phyloP scores from a whole-genome alignment of 495 filamentous ascomycete genomes.

The Monascus purpureus region DNA sequence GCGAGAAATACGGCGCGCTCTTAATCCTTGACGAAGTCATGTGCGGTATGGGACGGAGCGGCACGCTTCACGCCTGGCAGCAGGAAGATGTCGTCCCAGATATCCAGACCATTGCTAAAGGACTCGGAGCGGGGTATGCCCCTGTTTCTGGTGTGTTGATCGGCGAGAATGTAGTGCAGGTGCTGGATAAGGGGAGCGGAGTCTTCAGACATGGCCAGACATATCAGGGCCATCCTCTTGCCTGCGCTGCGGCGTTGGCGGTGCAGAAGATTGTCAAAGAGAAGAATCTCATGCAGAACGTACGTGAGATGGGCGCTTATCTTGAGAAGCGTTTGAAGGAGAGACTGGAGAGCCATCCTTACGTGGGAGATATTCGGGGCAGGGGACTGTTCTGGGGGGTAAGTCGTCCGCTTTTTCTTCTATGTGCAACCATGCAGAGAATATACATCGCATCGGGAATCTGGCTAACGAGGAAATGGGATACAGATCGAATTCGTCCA shows the following conservation, averaged over 20 bases:
- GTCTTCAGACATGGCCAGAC: conserved; percentile 45
- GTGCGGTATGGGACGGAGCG: conserved; percentile 61
- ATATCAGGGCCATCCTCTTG: conserved; percentile 44
- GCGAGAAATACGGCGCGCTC: conserved; percentile 49
- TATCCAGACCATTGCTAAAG: conserved; percentile 58
- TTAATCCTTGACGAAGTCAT: conserved; percentile 69
- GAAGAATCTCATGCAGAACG: conserved; percentile 35
- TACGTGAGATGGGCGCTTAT: conserved; percentile 28
- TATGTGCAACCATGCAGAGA: neutral
- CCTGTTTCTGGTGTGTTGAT: conserved; percentile 49
- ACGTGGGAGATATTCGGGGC: conserved; percentile 45
- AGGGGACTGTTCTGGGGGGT: conserved; percentile 44
- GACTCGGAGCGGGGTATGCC: conserved; percentile 50
- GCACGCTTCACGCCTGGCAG: conserved; percentile 56
- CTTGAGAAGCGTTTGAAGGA: conserved; percentile 23
- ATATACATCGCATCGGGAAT: too few species aligned
- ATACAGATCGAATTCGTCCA: conserved; percentile 43
- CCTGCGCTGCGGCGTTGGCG: conserved; percentile 41
- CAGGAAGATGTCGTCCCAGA: conserved; percentile 49
- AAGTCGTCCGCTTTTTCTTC: conserved; percentile 7
- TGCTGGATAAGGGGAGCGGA: conserved; percentile 40
- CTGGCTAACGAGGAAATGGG: too few species aligned
- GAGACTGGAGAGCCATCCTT: conserved; percentile 19
- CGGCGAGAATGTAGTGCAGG: conserved; percentile 36
- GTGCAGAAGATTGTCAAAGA: conserved; percentile 37